Base-by-base conservation (phyloP, 352 stramenopile species). In the Elongisporangium prolatum region DNA sequence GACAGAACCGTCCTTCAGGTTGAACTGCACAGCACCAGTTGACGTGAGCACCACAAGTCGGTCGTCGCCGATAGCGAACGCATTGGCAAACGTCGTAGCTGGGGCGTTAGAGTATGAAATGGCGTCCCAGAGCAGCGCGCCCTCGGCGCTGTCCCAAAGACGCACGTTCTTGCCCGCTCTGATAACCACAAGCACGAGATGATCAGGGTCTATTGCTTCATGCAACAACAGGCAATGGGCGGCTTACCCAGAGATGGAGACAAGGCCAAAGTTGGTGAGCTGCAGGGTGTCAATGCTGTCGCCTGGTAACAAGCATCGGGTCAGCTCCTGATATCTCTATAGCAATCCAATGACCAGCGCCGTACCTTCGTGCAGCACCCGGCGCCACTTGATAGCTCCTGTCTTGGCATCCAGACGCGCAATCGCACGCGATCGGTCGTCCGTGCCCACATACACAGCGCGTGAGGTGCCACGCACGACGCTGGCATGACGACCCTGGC, bases 301-400 rank as follows among this genome's bases (percentile, higher is more conserved):
- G 49, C 68, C 77, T 77, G 63, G 10, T 63, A 49, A 61, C 21
- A 59, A 53, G n/a, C n/a, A n/a, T n/a, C n/a, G 34, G 34, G 34
- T 14, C 22, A 21, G 24, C 1, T 28, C 52, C 51, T 21, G 44
- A 17, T 14, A 6, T 50, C 13, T n/a, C 40, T 11, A 49, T 50
- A 50, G 24, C 24, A 25, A 50, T 44, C 17, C n/a, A n/a, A 62
- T 13, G 22, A 52, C 5, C 18, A 48, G 49, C 14, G 13, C 20
- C 20, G 48, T 68, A 86, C 78, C 74, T 64, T 69, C 48, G 11
- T 73, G 55, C 21, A 94, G 69, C 21, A 92, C 73, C 57, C 76
- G 79, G 21, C 85, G 85, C 85, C 85, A 94, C 60, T 91, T 84
- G 60, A 92, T 78, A 2, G 63, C 77, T 20, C 82, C 83, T 10